Evolutionary conservation across 1,139 yeast genomes (phyloP), one percentile per base, ranked within the genome.

Genomic region (Taiozyma onychis): DNA sequence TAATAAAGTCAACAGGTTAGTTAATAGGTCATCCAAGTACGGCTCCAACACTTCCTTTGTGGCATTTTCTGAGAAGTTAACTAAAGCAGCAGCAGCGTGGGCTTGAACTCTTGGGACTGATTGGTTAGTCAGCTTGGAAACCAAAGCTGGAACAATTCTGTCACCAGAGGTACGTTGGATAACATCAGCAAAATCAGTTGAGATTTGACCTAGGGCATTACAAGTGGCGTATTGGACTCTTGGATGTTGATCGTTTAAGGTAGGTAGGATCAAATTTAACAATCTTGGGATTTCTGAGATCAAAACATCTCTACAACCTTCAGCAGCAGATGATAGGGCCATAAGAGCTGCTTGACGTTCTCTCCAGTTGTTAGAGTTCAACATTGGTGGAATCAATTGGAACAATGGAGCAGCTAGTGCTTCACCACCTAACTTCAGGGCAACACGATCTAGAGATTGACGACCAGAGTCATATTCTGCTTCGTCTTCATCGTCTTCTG

Each of bases 61-160:
- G 4, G 99, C 97, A 56, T 87, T 90, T 67, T 93, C 99, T 46
- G 95, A 83, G 66, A 93, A 93, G 66, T 93, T 93, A 44, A 93
- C 98, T 62, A 93, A 75, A 0, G 99, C 99, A 45, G 99, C 99
- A 41, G 99, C 98, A 16, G 97, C 99, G 66, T 93, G 99, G 0
- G 97, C 90, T 70, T 91, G 98, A 28, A 93, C 99, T 63, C 98
- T 77, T 52, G 95, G 95, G 34, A 86, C 90, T 24, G 88, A 80
- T 52, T 76, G 75, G 55, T 72, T 74, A 4, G 86, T 83, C 53
- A 91, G 76, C 74, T 81, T 89, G 3, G 95, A 84, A 51, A 91
- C 88, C 57, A 93, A 77, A 6, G 95, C 95, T 11, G 98, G 98
- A 49, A 95, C 74, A 43, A 93, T 84, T 57, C 86, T 75, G 58